Conservation (phyloP, 225 moss, liverwort and hornwort genomes). For the Marchantia paleacea region DNA sequence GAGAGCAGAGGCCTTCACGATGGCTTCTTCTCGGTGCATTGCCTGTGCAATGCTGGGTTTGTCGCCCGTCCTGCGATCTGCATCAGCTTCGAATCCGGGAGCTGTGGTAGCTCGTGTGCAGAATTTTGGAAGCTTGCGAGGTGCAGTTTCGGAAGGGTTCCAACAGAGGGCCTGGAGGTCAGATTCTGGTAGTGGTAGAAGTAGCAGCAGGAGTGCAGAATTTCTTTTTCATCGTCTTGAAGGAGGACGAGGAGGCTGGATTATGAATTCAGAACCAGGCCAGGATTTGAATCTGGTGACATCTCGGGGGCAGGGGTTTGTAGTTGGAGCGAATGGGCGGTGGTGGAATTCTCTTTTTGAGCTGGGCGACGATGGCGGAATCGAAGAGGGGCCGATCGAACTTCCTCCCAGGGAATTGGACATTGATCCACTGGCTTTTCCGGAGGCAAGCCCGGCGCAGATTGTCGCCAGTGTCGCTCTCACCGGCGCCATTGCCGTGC, state of each 20-base stretch:
- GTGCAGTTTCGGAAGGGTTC: neutral
- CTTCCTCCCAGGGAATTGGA: slow-evolving; percentile 41
- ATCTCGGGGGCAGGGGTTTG: neutral
- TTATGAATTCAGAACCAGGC: neutral
- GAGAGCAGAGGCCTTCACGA: neutral
- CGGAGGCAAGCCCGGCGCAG: slow-evolving; percentile 43
- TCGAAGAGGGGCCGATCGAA: slow-evolving; percentile 45
- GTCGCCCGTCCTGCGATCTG: neutral
- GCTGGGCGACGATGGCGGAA: slow-evolving; percentile 5
- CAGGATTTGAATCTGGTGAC: neutral
- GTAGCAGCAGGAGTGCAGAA: neutral
- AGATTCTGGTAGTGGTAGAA: neutral
- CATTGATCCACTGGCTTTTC: slow-evolving; percentile 46
- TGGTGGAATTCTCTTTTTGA: neutral
- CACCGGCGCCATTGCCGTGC: slow-evolving; percentile 41
- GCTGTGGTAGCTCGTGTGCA: neutral
- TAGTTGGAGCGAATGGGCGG: slow-evolving; percentile 2
- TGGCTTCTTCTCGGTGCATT: slow-evolving; percentile 1
- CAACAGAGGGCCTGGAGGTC: neutral
- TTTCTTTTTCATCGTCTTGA: neutral
- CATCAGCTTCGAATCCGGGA: no score
- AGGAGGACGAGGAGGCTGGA: neutral
- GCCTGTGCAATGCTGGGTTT: neutral
- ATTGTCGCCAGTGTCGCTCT: slow-evolving; percentile 42
- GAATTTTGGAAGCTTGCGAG: neutral